These are phyloP conservation scores for Naganishia randhawae DNA, from an alignment of 768 basidiomycete species.

Conservation along the genomic window DNA sequence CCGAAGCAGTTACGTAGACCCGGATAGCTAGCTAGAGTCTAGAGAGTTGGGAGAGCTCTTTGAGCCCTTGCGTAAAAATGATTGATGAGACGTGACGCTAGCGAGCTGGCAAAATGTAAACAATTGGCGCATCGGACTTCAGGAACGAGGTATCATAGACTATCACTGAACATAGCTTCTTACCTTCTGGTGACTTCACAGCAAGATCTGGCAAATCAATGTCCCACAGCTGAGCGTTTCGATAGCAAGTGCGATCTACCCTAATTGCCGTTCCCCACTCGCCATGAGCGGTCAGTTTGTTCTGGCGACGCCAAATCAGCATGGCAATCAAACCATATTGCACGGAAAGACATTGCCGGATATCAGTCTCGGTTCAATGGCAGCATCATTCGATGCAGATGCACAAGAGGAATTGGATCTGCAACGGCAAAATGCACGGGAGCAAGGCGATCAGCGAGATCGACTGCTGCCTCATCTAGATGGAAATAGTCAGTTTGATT, in stretches of 20 bases:
- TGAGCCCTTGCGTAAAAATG: too few relatives aligned
- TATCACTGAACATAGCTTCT: constrained; percentile 4
- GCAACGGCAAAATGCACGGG: constrained; percentile 16
- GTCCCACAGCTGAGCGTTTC: not conserved
- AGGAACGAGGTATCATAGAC: constrained; percentile 1
- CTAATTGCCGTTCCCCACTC: not conserved
- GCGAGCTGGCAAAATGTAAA: constrained; percentile 26
- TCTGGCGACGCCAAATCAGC: constrained; percentile 22
- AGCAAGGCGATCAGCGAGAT: not conserved
- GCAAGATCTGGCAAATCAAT: not conserved
- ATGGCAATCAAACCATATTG: constrained; percentile 14
- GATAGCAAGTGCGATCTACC: not conserved
- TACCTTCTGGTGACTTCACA: not conserved
- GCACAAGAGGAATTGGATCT: constrained; percentile 22
- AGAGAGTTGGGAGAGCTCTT: too few relatives aligned
- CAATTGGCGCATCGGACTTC: too few relatives aligned
- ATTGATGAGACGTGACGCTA: too few relatives aligned
- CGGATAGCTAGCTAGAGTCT: not conserved
- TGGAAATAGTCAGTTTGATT: not conserved
- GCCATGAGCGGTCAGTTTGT: constrained; percentile 21
- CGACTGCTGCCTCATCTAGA: not conserved
- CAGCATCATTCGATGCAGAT: constrained; percentile 26
- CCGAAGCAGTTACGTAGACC: too few relatives aligned
- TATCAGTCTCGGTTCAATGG: constrained; percentile 25
- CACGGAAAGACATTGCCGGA: constrained; percentile 27